Base-by-base conservation (phyloP, 805 yeast species). In the Pichia thaimueangensis region DNA sequence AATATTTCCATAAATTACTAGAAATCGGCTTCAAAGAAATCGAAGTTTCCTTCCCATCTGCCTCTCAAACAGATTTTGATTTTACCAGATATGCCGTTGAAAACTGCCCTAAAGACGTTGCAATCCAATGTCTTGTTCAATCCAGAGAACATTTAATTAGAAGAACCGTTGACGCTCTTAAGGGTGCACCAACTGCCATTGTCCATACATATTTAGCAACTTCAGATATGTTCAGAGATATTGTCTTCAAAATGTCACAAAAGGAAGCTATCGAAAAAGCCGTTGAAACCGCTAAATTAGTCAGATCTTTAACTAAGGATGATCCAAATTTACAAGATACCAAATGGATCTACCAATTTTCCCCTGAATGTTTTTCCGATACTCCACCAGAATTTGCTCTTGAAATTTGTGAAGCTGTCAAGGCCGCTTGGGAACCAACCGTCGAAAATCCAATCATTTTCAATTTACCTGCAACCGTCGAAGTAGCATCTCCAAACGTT, bases 401-500 rank as follows among this genome's bases (percentile, higher is more conserved):
- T 28, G 82, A 80, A 59, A 77, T 82, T 48, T 82, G 91, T 63
- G 86, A 82, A 60, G 89, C 88, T 17, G 91, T 82, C 32, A 81
- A 80, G 64, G 70, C 70, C 13, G 87, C 79, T 9, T 82, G 91
- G 91, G 86, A 73, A 54, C 91, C 91, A 49, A 70, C 84, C n/a
- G 78, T 51, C 7, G 86, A 80, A 47, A 70, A 75, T 49, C 89
- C 89, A 50, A 78, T 82, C 50, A 80, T 82, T 51, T 82, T 82
- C 69, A 82, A 82, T 65, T 68, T 82, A 52, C 91, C 91, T 17
- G 88, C 89, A 37, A 82, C 91, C 21, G 88, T 82, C 23, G 91
- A 82, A 65, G 82, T 82, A 50, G 76, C 87, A 6, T 67, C 80
- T 41, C 91, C 91, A 49, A 79, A 82, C 62, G 71, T 79, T 34